Evolutionary conservation across 208 protist species (phyloP), one percentile per base, ranked within the genome.

Genomic region (Wallacemonas sp.): DNA sequence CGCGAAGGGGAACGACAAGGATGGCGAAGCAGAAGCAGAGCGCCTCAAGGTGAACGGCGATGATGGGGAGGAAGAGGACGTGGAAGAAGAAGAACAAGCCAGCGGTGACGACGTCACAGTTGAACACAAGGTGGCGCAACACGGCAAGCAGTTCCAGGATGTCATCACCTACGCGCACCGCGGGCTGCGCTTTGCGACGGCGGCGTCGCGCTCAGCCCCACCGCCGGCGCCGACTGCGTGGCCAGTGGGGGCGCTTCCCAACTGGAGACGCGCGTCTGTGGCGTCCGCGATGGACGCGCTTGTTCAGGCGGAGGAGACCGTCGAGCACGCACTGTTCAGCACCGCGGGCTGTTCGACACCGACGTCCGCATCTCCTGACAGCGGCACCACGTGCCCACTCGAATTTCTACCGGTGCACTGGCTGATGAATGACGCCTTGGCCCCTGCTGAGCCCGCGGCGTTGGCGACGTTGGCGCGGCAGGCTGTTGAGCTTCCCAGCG

Each of bases 141-240:
- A 55, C 47, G 47, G 47, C 19, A 55, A 55, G 47, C 47, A 55
- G 11, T 55, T 55, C 47, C 47, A 55, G 17, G 47, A 32, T 8
- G 47, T 55, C 19, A 3, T 33, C 11, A 55, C 47, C 14, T 55
- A 55, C 26, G 26, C 47, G 23, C 47, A 55, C 47, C 47, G 47
- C 17, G 47, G 47, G 6, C 47, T 55, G 47, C 47, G 47, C 6
- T 55, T 55, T 32, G 11, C 47, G 14, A 24, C 24, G 24, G 26
- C 19, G 47, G 14, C 47, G 47, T 8, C 41, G 5, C 16, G 5
- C 41, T n/a, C n/a, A n/a, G 5, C 41, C 16, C 16, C 11, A 6
- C 5, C 41, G 11, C 21, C 41, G 11, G 14, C 41, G 0, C 5
- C 41, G n/a, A 9, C 41, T 9, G 16, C 21, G 5, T 26, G 6